A percentile compares a stretch with the other conserved stretches of the same genome.
phyloP scores from a whole-genome alignment of 768 basidiomycete species.

The Tylopilus sp. region DNA sequence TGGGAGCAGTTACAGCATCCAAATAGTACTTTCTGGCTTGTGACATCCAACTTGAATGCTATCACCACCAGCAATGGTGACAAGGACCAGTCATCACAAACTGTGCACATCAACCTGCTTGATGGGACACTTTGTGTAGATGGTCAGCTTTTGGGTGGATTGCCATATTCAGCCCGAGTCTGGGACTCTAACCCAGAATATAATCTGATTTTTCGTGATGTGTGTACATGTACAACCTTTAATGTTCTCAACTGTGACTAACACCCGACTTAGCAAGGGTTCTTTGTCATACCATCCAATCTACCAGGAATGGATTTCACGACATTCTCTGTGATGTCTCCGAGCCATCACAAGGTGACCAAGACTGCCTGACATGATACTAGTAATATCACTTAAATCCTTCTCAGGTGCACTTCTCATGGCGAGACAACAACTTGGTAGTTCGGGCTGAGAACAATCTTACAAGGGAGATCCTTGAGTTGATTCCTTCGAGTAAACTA shows the following conservation, averaged over 20 bases:
- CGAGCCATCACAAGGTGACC: neutral
- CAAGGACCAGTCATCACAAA: too few species aligned
- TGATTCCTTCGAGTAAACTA: neutral
- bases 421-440: neutral
- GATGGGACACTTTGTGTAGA: too few species aligned
- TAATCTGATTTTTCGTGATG: too few species aligned
- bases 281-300: neutral
- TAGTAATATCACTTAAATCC: neutral
- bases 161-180: too few species aligned
- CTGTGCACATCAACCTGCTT: too few species aligned
- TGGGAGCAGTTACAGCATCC: too few species aligned
- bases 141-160: too few species aligned
- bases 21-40: too few species aligned
- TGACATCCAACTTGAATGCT: too few species aligned
- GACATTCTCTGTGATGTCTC: neutral
- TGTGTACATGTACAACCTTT: too few species aligned
- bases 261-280: neutral
- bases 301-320: neutral
- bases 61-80: too few species aligned
- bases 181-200: too few species aligned
- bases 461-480: neutral
- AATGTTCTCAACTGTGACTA: neutral
- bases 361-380: neutral
- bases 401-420: neutral
- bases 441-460: neutral